These are phyloP conservation scores for Penicillium argentinense DNA, from an alignment of 495 filamentous ascomycete genomes.

Conservation along the genomic window DNA sequence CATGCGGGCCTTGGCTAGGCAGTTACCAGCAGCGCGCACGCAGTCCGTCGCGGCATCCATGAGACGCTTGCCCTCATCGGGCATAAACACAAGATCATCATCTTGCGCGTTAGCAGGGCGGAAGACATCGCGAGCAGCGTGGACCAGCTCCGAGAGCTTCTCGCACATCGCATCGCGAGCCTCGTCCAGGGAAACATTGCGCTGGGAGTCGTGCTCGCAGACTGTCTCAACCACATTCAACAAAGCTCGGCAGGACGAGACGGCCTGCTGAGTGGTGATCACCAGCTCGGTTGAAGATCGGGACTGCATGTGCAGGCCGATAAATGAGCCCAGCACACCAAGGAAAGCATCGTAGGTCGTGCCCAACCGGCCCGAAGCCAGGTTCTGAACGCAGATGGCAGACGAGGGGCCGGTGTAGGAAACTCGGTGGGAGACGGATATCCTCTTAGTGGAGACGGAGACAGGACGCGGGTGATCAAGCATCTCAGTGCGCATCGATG, in stretches of 20 bases:
- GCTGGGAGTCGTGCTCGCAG: constrained; percentile 69
- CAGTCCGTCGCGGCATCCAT: constrained; percentile 83
- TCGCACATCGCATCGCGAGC: constrained; percentile 78
- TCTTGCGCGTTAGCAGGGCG: constrained; percentile 57
- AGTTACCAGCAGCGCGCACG: constrained; percentile 87
- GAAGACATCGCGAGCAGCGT: constrained; percentile 76
- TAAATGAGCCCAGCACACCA: constrained; percentile 84
- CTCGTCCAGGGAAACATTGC: constrained; percentile 61
- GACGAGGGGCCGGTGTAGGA: constrained; percentile 52
- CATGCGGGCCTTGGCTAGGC: constrained; percentile 77
- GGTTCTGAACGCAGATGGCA: constrained; percentile 45
- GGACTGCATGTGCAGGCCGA: constrained; percentile 87
- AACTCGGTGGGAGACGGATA: constrained; percentile 57
- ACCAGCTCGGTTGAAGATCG: constrained; percentile 83
- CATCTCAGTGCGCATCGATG: constrained; percentile 39
- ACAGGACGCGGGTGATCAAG: constrained; percentile 32
- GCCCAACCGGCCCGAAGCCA: constrained; percentile 68
- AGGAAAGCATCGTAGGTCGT: constrained; percentile 82
- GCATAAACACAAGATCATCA: constrained; percentile 73
- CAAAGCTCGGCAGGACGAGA: constrained; percentile 74
- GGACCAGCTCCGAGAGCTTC: constrained; percentile 73
- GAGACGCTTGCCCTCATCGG: constrained; percentile 74
- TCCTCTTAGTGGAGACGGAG: constrained; percentile 45
- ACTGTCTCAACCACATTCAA: constrained; percentile 81
- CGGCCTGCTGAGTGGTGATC: constrained; percentile 72